Percentiles rank a stretch among this genome's conserved stretches.
Evolutionary conservation across 1,284 basidiomycete species (phyloP).

Genomic region (Leccinum solheimii): DNA sequence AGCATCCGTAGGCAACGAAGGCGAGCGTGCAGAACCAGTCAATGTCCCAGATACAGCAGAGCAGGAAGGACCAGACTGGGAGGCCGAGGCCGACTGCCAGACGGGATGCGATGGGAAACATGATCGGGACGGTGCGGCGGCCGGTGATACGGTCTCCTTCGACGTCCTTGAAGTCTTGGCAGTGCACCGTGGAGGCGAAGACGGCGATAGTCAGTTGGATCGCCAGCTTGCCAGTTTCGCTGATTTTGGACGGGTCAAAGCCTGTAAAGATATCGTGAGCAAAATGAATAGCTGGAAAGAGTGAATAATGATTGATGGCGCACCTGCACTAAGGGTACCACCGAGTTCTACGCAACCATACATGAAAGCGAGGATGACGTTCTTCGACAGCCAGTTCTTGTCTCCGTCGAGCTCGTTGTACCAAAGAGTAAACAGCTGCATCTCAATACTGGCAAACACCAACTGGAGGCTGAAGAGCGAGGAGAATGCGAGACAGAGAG

Average conservation of each 20-base stretch:
- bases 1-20: constrained; percentile 31
- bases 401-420: constrained; percentile 42
- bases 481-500: constrained; percentile 37
- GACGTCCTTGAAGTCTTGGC: constrained; percentile 44
- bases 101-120: constrained; percentile 32
- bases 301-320: not conserved
- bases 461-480: constrained; percentile 33
- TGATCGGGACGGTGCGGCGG: constrained; percentile 39
- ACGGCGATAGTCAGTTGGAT: constrained; percentile 30
- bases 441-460: constrained; percentile 34
- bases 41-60: constrained; percentile 30
- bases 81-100: constrained; percentile 27
- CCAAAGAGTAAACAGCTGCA: constrained; percentile 33
- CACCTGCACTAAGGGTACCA: constrained; percentile 40
- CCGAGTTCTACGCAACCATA: constrained; percentile 41
- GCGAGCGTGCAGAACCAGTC: constrained; percentile 23
- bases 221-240: constrained; percentile 26
- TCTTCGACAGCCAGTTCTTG: constrained; percentile 40
- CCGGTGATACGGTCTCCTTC: constrained; percentile 37
- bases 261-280: constrained; percentile 13
- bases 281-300: not conserved
- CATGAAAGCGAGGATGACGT: constrained; percentile 39
- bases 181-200: constrained; percentile 40
- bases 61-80: constrained; percentile 26
- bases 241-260: constrained; percentile 15